Conservation (phyloP, 208 protist species). For the Trypanosoma caninum region DNA sequence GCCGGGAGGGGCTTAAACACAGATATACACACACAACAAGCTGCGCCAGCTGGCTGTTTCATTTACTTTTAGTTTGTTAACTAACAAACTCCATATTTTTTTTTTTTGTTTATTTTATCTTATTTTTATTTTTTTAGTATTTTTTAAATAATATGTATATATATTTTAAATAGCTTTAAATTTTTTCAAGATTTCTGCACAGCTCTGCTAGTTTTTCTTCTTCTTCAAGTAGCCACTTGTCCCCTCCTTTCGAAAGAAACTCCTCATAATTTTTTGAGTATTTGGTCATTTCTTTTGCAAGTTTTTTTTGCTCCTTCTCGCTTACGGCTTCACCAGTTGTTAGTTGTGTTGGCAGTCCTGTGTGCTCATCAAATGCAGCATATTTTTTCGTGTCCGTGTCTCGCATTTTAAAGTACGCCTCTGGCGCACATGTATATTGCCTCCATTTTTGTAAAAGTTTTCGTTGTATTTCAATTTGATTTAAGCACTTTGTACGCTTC, state of each 20-base stretch:
- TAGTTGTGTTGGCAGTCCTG: slow-evolving; percentile 45
- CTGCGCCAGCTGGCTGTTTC: no score
- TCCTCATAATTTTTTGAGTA: slow-evolving; percentile 68
- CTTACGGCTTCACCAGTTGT: slow-evolving; percentile 36
- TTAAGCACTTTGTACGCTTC: slow-evolving; percentile 41
- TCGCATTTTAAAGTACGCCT: slow-evolving; percentile 35
- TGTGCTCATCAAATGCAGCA: slow-evolving; percentile 43
- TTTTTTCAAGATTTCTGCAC: background rate
- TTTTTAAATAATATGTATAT: no score
- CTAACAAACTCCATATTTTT: no score
- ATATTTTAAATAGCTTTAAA: no score
- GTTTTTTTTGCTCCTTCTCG: slow-evolving; percentile 71
- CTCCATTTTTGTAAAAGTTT: slow-evolving; percentile 74
- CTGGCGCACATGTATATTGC: slow-evolving; percentile 36
- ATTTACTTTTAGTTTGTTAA: no score
- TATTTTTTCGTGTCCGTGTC: slow-evolving; percentile 32
- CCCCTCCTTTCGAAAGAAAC: slow-evolving; percentile 55
- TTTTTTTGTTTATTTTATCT: no score
- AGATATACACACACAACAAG: no score
- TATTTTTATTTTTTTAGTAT: no score
- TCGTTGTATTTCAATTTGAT: slow-evolving; percentile 54
- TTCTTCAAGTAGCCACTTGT: slow-evolving; percentile 48
- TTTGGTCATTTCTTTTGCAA: slow-evolving; percentile 66
- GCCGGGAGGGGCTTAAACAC: no score
- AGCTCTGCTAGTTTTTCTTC: slow-evolving; percentile 42